Evolutionary conservation across 139 green algal genomes (phyloP).

Genomic region (Coelastrella sp.): DNA sequence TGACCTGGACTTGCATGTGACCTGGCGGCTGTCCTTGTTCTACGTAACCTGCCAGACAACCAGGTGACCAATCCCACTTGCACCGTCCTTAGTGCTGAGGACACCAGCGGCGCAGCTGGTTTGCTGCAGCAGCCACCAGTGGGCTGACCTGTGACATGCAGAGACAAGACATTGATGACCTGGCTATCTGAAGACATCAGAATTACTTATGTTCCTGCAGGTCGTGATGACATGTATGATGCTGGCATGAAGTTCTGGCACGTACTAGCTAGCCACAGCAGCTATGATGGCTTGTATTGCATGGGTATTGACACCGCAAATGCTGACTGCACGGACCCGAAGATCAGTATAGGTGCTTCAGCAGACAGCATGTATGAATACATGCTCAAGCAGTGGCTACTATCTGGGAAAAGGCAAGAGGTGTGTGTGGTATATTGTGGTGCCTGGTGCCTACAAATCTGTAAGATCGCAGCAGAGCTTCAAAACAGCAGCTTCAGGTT

Average conservation of each 20-base stretch:
- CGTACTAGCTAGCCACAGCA: constrained; percentile 10
- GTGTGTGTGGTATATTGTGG: not conserved
- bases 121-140: too few relatives aligned
- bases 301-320: constrained; percentile 68
- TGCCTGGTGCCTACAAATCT: not conserved
- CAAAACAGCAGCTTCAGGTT: too few relatives aligned
- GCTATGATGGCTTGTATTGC: constrained; percentile 72
- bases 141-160: too few relatives aligned
- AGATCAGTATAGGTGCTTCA: constrained; percentile 29
- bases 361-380: constrained; percentile 69
- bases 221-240: constrained; percentile 47
- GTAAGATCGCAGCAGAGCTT: not conserved
- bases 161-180: too few relatives aligned
- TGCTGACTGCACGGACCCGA: constrained; percentile 33
- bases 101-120: too few relatives aligned
- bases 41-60: too few relatives aligned
- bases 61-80: too few relatives aligned
- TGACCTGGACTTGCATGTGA: too few relatives aligned
- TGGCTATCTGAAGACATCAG: too few relatives aligned
- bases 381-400: constrained; percentile 86
- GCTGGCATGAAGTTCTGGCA: constrained; percentile 58
- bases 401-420: constrained; percentile 40
- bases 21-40: too few relatives aligned
- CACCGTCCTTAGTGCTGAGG: too few relatives aligned
- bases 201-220: constrained; percentile 26